Percentiles rank a stretch among this genome's conserved stretches.
Conservation (phyloP, 2,329 filamentous ascomycete genomes). For the Mariannaea elegans region DNA sequence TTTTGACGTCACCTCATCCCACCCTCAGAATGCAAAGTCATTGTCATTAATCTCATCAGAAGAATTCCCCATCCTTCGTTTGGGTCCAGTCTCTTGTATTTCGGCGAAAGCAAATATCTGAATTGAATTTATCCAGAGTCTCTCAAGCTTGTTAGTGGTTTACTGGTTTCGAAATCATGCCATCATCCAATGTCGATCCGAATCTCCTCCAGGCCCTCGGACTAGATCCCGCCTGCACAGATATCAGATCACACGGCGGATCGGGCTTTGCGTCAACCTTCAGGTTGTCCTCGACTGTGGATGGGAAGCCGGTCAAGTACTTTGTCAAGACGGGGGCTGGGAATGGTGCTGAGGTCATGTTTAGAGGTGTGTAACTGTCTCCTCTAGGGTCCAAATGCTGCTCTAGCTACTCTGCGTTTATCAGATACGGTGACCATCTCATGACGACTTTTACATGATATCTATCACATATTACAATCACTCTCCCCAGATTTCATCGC, state of each 20-base stretch:
- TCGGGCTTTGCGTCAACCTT: slow-evolving; percentile 76
- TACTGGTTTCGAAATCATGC: slow-evolving; percentile 48
- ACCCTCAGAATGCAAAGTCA: slow-evolving; percentile 13
- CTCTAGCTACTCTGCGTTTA: too few relatives aligned
- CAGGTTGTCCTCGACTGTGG: slow-evolving; percentile 57
- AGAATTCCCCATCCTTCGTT: neutral
- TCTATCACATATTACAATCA: slow-evolving; percentile 2
- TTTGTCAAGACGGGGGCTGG: slow-evolving; percentile 79
- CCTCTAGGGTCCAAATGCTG: too few relatives aligned
- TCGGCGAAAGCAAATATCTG: neutral
- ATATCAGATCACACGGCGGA: slow-evolving; percentile 68
- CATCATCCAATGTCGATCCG: slow-evolving; percentile 62
- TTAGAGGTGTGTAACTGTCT: slow-evolving; percentile 60
- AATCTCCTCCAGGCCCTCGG: slow-evolving; percentile 69
- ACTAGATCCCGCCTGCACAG: slow-evolving; percentile 63
- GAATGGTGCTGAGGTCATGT: slow-evolving; percentile 71
- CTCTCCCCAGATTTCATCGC: neutral
- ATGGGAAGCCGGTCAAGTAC: slow-evolving; percentile 63
- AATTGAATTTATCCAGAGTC: too few relatives aligned
- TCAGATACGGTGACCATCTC: neutral
- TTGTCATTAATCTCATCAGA: too few relatives aligned
- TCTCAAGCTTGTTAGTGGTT: too few relatives aligned
- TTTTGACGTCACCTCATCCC: slow-evolving; percentile 42
- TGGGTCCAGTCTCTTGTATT: neutral
- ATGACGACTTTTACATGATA: slow-evolving; percentile 6